A percentile compares a stretch with the other conserved stretches of the same genome.
phyloP scores from a whole-genome alignment of 2,329 filamentous ascomycete species.

The Leptographium radiaticola region DNA sequence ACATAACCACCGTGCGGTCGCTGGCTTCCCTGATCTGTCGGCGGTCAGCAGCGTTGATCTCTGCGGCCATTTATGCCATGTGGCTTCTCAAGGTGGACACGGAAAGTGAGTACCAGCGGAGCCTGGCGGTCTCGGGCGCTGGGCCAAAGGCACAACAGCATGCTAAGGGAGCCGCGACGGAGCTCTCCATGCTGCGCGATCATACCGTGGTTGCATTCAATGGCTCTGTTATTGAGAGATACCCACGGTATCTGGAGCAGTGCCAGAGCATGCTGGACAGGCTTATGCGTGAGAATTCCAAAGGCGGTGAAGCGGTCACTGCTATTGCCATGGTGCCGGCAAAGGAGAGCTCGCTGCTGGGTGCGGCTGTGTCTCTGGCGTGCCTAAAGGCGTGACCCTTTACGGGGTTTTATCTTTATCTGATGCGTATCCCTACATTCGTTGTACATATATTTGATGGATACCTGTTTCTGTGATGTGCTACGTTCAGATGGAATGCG shows the following conservation, averaged over 20 bases:
- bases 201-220: slow-evolving; percentile 60
- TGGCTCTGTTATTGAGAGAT: slow-evolving; percentile 67
- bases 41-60: slow-evolving; percentile 46
- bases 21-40: slow-evolving; percentile 42
- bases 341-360: slow-evolving; percentile 61
- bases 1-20: slow-evolving; percentile 37
- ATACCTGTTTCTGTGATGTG: no score
- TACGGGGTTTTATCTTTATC: not conserved
- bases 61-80: slow-evolving; percentile 43
- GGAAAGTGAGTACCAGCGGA: slow-evolving; percentile 31
- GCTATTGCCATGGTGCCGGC: slow-evolving; percentile 52
- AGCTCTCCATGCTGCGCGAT: slow-evolving; percentile 21
- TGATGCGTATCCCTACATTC: not conserved
- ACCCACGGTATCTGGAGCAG: slow-evolving; percentile 50
- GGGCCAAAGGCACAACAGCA: not conserved
- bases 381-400: slow-evolving; percentile 17
- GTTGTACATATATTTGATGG: not conserved
- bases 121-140: not conserved
- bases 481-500: not conserved
- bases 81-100: slow-evolving; percentile 41
- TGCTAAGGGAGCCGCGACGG: slow-evolving; percentile 34
- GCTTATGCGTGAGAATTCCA: slow-evolving; percentile 30
- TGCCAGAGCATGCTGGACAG: slow-evolving; percentile 53
- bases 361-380: slow-evolving; percentile 59
- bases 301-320: slow-evolving; percentile 11